Percentiles rank a stretch among this genome's conserved stretches.
These are phyloP conservation scores for Mucor sp. DNA, from an alignment of 371 early-diverging fungal species.

Conservation along the genomic window DNA sequence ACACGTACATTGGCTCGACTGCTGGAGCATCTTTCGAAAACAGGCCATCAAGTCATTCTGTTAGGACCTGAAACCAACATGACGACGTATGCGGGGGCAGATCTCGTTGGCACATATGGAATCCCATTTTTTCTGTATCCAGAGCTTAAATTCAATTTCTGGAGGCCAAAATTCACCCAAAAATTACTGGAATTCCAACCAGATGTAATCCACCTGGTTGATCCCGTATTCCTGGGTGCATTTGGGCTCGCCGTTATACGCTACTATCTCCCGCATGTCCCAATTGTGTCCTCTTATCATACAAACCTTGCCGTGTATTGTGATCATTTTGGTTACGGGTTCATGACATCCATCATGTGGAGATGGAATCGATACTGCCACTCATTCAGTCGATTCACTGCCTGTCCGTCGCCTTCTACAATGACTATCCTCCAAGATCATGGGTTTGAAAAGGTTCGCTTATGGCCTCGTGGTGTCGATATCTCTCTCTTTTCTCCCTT, in stretches of 20 bases:
- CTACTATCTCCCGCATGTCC: slow-evolving; percentile 24
- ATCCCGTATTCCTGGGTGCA: slow-evolving; percentile 52
- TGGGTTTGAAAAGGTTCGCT: slow-evolving; percentile 33
- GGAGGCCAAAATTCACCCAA: slow-evolving; percentile 43
- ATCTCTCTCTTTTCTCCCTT: slow-evolving; percentile 33
- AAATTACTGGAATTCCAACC: slow-evolving; percentile 45
- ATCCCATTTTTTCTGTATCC: slow-evolving; percentile 50
- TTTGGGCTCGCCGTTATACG: slow-evolving; percentile 29
- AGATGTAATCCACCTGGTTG: slow-evolving; percentile 51
- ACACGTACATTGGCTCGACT: slow-evolving; percentile 47
- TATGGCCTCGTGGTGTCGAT: slow-evolving; percentile 57
- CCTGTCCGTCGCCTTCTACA: slow-evolving; percentile 49
- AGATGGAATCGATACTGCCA: slow-evolving; percentile 52
- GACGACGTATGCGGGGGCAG: slow-evolving; percentile 41
- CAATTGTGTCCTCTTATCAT: slow-evolving; percentile 54
- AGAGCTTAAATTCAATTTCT: slow-evolving; percentile 52
- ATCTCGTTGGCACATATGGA: slow-evolving; percentile 46
- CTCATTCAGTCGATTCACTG: slow-evolving; percentile 34
- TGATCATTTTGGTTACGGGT: slow-evolving; percentile 46
- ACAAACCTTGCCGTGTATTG: slow-evolving; percentile 53
- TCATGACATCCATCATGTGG: slow-evolving; percentile 49
- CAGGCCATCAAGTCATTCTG: slow-evolving; percentile 39
- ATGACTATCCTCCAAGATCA: slow-evolving; percentile 26
- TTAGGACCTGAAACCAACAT: slow-evolving; percentile 49
- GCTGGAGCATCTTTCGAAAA: slow-evolving; percentile 39